Evolutionary conservation across 257 asterid species (phyloP).

Genomic region (Solanum sejunctum): DNA sequence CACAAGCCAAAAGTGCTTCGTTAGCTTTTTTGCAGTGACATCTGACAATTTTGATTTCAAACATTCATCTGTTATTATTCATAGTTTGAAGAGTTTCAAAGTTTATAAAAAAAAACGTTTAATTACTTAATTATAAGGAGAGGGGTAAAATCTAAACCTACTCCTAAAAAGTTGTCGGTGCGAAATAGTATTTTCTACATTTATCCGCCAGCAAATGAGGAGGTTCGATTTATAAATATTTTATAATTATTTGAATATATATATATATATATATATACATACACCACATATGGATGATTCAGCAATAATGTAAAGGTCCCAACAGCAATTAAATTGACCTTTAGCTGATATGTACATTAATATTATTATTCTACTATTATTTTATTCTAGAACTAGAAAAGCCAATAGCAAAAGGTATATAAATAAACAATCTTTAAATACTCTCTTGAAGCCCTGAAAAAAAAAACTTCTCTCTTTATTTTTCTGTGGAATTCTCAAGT

Average conservation of each 20-base stretch:
- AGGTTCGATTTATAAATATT: background rate
- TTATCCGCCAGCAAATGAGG: no score
- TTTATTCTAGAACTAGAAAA: background rate
- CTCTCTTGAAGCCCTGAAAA: background rate
- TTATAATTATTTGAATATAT: background rate
- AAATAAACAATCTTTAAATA: background rate
- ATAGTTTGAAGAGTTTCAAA: background rate
- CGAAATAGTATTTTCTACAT: no score
- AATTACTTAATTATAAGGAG: no score
- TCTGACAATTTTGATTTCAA: background rate
- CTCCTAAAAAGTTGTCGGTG: no score
- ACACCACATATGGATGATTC: background rate
- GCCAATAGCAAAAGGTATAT: background rate
- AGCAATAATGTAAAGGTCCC: background rate
- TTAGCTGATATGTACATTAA: background rate
- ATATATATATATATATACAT: background rate
- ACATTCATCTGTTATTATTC: background rate
- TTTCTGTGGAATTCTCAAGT: background rate
- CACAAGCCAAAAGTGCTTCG: background rate
- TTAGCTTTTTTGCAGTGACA: background rate
- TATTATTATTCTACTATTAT: background rate
- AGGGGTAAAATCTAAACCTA: no score
- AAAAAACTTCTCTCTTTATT: background rate
- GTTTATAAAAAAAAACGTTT: no score
- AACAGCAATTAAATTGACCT: background rate